Evolutionary conservation across 768 basidiomycete species (phyloP).

Genomic region (Kwoniella pini): DNA sequence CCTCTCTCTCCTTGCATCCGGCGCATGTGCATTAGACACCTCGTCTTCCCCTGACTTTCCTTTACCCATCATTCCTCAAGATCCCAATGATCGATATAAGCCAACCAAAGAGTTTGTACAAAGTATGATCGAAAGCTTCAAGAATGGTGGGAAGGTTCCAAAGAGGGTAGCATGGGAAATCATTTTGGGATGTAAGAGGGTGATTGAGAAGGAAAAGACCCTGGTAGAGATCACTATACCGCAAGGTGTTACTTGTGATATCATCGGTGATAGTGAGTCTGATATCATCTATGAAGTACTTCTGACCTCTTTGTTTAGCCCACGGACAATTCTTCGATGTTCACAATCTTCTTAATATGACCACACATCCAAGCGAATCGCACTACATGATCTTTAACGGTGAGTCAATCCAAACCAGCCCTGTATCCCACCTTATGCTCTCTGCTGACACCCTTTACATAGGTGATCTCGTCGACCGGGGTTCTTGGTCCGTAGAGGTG

Average conservation of each 20-base stretch:
- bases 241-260: constrained; percentile 80
- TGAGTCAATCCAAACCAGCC: not conserved
- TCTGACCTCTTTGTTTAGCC: not conserved
- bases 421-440: not conserved
- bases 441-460: not conserved
- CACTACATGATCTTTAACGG: constrained; percentile 62
- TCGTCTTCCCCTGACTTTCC: constrained; percentile 59
- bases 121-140: constrained; percentile 88
- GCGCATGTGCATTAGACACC: constrained; percentile 75
- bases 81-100: constrained; percentile 58
- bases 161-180: constrained; percentile 95
- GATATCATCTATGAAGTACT: not conserved
- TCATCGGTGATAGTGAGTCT: constrained; percentile 78
- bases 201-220: constrained; percentile 75
- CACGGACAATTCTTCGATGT: constrained; percentile 91
- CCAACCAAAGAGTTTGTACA: constrained; percentile 78
- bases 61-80: constrained; percentile 73
- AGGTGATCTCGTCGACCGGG: constrained; percentile 84
- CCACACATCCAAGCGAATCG: constrained; percentile 78
- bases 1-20: constrained; percentile 73
- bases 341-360: constrained; percentile 79
- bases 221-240: constrained; percentile 73
- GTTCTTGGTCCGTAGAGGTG: constrained; percentile 58
- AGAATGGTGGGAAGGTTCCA: constrained; percentile 86
- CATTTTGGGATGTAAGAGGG: constrained; percentile 75